Percentiles rank a stretch among this genome's conserved stretches.
Conservation (phyloP, 176 grass and related monocot species). For the Pontederia paniculata region DNA sequence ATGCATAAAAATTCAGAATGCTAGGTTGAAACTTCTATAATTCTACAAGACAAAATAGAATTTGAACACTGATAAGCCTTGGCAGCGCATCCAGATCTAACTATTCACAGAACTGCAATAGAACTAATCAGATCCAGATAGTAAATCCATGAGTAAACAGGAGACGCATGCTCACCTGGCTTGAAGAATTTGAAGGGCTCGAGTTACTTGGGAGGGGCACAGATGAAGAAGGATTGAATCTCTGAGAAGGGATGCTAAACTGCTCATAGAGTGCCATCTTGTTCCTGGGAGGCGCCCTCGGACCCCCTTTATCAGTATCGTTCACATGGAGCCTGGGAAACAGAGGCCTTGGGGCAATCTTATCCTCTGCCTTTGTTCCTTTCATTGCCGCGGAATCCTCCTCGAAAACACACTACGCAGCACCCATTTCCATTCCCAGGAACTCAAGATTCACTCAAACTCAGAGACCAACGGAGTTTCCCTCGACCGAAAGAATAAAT, state of each 20-base stretch:
- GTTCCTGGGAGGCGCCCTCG: slow-evolving; percentile 77
- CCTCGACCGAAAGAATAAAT: no score
- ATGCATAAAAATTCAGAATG: no score
- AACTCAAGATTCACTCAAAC: no score
- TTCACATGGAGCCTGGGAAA: slow-evolving; percentile 95
- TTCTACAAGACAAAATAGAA: no score
- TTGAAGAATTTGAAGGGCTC: slow-evolving; percentile 27
- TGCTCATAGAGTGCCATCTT: slow-evolving; percentile 99
- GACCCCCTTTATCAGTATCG: slow-evolving; percentile 67
- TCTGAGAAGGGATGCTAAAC: slow-evolving; percentile 63
- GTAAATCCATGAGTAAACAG: neutral
- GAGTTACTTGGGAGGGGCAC: slow-evolving; percentile 12
- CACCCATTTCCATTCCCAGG: neutral
- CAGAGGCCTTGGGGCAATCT: slow-evolving; percentile 54
- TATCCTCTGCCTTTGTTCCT: slow-evolving; percentile 34
- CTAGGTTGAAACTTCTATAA: no score
- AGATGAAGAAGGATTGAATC: slow-evolving; percentile 20
- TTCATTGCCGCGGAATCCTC: slow-evolving; percentile 18
- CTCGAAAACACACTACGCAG: neutral
- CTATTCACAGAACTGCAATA: no score
- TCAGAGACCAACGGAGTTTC: no score
- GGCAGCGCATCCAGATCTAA: no score
- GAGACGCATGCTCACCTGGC: slow-evolving; percentile 26
- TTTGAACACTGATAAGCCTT: no score
- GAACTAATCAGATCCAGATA: neutral